These are phyloP conservation scores for Neckera pumila DNA, from an alignment of 225 moss, liverwort and hornwort species.

Conservation along the genomic window DNA sequence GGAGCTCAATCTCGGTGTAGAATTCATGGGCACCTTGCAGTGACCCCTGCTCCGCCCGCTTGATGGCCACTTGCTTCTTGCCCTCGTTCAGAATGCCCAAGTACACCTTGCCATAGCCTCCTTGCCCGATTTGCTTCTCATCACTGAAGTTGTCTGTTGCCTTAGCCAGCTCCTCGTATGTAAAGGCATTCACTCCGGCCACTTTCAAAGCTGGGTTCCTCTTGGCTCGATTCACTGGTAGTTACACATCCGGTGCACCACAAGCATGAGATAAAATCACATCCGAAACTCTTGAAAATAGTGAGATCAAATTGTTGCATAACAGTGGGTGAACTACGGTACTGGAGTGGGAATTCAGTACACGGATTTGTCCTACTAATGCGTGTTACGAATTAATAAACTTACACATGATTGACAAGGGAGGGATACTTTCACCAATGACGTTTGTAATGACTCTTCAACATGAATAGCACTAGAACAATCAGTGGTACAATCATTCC, in stretches of 20 bases:
- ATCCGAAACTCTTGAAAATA: neutral
- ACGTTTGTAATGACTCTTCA: neutral
- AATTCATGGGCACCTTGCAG: slow-evolving; percentile 56
- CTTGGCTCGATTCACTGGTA: slow-evolving; percentile 21
- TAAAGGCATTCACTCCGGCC: slow-evolving; percentile 37
- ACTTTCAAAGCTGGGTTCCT: slow-evolving; percentile 34
- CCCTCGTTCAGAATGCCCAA: slow-evolving; percentile 19
- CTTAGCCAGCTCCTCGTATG: slow-evolving; percentile 31
- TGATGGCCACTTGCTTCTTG: slow-evolving; percentile 42
- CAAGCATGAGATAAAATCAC: neutral
- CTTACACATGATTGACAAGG: neutral
- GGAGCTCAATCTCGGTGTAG: slow-evolving; percentile 61
- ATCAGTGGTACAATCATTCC: neutral
- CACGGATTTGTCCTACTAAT: neutral
- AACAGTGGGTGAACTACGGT: too few species aligned
- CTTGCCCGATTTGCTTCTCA: slow-evolving; percentile 25
- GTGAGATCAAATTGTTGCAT: neutral
- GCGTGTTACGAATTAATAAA: neutral
- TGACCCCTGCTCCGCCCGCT: slow-evolving; percentile 46
- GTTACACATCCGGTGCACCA: too few species aligned
- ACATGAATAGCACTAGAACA: neutral
- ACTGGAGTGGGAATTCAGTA: neutral
- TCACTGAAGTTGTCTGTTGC: slow-evolving; percentile 48
- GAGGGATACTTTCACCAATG: neutral
- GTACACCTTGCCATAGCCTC: slow-evolving; percentile 70